Conservation (phyloP, 2,329 filamentous ascomycete genomes). For the Mycocentrospora acerina region DNA sequence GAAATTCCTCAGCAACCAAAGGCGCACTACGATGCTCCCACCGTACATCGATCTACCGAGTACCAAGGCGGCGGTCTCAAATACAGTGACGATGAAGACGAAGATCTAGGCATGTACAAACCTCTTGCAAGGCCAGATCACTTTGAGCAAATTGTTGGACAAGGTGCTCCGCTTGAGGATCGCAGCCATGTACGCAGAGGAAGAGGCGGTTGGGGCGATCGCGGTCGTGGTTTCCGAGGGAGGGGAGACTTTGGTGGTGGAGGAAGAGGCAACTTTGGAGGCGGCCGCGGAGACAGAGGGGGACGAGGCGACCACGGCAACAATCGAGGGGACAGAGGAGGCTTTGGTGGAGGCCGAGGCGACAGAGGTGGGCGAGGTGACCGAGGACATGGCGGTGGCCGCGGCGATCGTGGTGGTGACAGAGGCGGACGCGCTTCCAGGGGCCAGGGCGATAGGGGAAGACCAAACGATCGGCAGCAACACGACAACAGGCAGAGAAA, state of each 20-base stretch:
- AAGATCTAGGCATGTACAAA: slow-evolving; percentile 49
- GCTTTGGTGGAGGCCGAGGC: slow-evolving; percentile 31
- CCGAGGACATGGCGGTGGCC: slow-evolving; percentile 25
- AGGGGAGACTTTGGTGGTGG: slow-evolving; percentile 25
- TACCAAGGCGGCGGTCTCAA: slow-evolving; percentile 41
- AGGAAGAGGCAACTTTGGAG: slow-evolving; percentile 25
- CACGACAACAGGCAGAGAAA: slow-evolving; percentile 26
- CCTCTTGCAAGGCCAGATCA: slow-evolving; percentile 51
- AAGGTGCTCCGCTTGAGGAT: slow-evolving; percentile 40
- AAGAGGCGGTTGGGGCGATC: slow-evolving; percentile 38
- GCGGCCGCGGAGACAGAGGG: slow-evolving; percentile 17
- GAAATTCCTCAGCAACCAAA: slow-evolving; percentile 25
- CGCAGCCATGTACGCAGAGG: slow-evolving; percentile 39
- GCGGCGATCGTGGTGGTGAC: slow-evolving; percentile 26
- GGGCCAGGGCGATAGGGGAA: slow-evolving; percentile 26
- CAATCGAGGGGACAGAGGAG: slow-evolving; percentile 31
- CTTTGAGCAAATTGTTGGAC: slow-evolving; percentile 48
- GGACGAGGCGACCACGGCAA: slow-evolving; percentile 21
- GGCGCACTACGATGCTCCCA: slow-evolving; percentile 19
- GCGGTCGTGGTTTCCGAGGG: slow-evolving; percentile 40
- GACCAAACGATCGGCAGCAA: slow-evolving; percentile 25
- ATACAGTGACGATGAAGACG: slow-evolving; percentile 49
- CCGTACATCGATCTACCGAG: slow-evolving; percentile 22
- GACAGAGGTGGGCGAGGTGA: slow-evolving; percentile 21
- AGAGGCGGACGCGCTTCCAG: slow-evolving; percentile 28